Evolutionary conservation across 2,329 filamentous ascomycete species (phyloP), one percentile per base, ranked within the genome.

Genomic region (Gliomastix tumulicola): DNA sequence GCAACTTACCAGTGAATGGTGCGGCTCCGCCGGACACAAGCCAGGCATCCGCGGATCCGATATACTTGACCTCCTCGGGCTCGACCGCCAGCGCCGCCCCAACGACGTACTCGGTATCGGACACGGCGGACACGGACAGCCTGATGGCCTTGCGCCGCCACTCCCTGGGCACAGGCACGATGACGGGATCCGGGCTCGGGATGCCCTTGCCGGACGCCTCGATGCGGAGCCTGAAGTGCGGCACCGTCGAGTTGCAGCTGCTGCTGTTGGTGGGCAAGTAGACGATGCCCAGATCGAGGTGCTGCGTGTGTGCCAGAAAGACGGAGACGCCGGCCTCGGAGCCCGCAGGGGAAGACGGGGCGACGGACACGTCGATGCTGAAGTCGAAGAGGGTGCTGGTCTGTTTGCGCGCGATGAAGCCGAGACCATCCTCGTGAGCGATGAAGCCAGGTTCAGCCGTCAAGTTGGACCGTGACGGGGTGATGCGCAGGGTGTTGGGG

Each of bases 281-380:
- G 13, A 60, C 56, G 8, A 68, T 43, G 0, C 63, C 60, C 8
- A 76, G 46, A 30, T 74, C 66, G 7, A 71, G 53, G 35, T 76
- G 71, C 40, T 75, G 66, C 42, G 68, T 64, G 48, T 76, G 65
- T 1, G 66, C 74, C 22, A 77, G 53, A 47, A 77, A 77, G 0
- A 66, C 57, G 0, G 66, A 67, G 5, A 76, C 55, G 1, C 74
- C 74, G 2, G 70, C 67, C 48, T 78, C 73, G 40, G 72, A 64
- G 2, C 63, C 61, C 1, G 49, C 32, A 0, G 40, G 40, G 0
- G 49, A 49, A n/a, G n/a, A n/a, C 0, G 71, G 65, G 0, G 47
- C 38, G 44, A 68, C 76, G 7, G 58, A 50, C 0, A 76, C 38
- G 39, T 69, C 57, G 6, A 70, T 59, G 31, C 53, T 59, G 48